Base-by-base conservation (phyloP, 495 filamentous ascomycete genomes). In the Lasiosphaeris hirsuta region DNA sequence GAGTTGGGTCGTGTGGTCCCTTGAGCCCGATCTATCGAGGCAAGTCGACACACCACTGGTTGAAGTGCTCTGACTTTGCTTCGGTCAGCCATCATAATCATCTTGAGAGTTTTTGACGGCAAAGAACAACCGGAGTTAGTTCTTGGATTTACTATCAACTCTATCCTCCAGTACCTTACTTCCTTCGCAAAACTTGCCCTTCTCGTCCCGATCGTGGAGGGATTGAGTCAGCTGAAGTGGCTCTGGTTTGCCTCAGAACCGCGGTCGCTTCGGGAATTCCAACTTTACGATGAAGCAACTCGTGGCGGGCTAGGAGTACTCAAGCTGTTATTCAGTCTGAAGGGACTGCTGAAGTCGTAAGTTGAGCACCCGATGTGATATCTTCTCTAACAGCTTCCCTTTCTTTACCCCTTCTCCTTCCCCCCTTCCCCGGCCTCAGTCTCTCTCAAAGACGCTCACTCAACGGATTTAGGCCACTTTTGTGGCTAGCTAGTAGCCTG, bases 101-200 rank as follows among this genome's bases (percentile, higher is more conserved):
- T 51, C 34, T 34, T 51, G 23, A n/a, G 23, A 4, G 30, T 51
- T n/a, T 51, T 36, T 14, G 47, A 51, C 30, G 47, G 47, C 1
- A 51, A 37, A 15, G 34, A 38, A 15, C 47, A 51, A 9, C 47
- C 47, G 6, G 18, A 34, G 8, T 38, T 51, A 15, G 23, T 18
- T 14, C 23, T 51, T 30, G 47, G 47, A n/a, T 30, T 51, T 34
- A 51, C 47, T 34, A 51, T 51, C 9, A 51, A 51, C 47, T 51
- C 47, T 9, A 14, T n/a, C 47, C 47, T 51, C 23, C 47, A 51
- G 14, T 51, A 51, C 19, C 47, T 51, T 34, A 51, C 34, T 6
- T 36, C 47, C 30, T 36, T 51, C 47, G 47, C 47, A 15, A 51
- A 51, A n/a, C 30, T 51, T n/a, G 23, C 34, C 14, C 18, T 51